phyloP scores from a whole-genome alignment of 352 stramenopile genomes.

The Pythium myriotylum region DNA sequence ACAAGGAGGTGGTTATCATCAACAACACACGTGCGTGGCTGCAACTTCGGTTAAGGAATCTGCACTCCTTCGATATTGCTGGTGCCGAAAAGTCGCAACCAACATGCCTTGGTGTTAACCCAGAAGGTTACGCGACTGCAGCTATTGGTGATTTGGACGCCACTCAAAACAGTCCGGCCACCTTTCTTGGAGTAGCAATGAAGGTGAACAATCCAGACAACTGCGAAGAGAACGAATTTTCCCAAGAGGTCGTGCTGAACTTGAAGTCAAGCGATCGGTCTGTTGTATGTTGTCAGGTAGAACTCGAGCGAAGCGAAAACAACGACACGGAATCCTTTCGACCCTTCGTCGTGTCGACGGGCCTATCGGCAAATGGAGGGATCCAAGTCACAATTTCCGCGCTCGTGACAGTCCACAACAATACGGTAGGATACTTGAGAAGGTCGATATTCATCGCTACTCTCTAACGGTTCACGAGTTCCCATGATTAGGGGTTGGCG shows the following conservation, averaged over 20 bases:
- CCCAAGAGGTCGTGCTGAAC: too few relatives aligned
- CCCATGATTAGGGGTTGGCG: slow-evolving; percentile 9
- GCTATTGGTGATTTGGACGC: neutral
- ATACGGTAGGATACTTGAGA: slow-evolving; percentile 19
- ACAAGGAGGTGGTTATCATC: neutral
- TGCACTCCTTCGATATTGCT: neutral
- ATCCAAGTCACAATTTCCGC: slow-evolving; percentile 13
- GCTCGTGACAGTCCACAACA: slow-evolving; percentile 27
- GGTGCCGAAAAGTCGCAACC: neutral
- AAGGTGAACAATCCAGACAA: too few relatives aligned
- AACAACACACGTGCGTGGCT: slow-evolving; percentile 9
- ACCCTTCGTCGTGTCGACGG: slow-evolving; percentile 12
- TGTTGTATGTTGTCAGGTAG: neutral
- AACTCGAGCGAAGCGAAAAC: neutral
- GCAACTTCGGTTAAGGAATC: neutral
- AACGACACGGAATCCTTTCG: slow-evolving; percentile 1
- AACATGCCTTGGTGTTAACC: neutral
- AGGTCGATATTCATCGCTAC: too few relatives aligned
- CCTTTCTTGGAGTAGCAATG: too few relatives aligned
- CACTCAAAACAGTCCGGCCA: too few relatives aligned
- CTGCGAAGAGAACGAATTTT: too few relatives aligned
- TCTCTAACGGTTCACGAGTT: too few relatives aligned
- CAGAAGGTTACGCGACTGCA: slow-evolving; percentile 6
- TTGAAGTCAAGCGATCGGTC: neutral
- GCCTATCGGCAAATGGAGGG: neutral